Evolutionary conservation across 2,329 filamentous ascomycete species (phyloP).

Genomic region (Cytospora piceae): DNA sequence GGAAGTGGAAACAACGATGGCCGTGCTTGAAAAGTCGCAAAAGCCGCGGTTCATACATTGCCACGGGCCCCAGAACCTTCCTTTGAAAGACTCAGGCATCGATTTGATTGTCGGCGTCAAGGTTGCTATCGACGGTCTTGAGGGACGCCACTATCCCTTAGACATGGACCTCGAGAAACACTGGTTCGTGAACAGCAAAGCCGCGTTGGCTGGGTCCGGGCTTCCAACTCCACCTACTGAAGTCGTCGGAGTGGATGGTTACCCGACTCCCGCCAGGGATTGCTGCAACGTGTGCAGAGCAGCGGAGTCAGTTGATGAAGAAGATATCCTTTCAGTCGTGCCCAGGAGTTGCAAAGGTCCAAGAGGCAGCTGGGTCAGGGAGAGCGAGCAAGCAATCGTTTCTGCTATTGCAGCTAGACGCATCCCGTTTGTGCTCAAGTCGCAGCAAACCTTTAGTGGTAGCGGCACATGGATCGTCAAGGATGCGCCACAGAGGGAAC

Average conservation of each 20-base stretch:
- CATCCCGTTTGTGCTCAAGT: slow-evolving; percentile 44
- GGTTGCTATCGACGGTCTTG: slow-evolving; percentile 38
- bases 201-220: slow-evolving; percentile 40
- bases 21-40: slow-evolving; percentile 37
- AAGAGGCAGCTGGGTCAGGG: slow-evolving; percentile 38
- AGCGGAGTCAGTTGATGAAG: slow-evolving; percentile 4
- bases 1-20: slow-evolving; percentile 39
- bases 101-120: slow-evolving; percentile 37
- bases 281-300: slow-evolving; percentile 37
- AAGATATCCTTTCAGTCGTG: slow-evolving; percentile 33
- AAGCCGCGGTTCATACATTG: slow-evolving; percentile 41
- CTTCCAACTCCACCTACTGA: slow-evolving; percentile 40
- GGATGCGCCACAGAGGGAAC: background rate
- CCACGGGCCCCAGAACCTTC: slow-evolving; percentile 36
- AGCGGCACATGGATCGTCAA: background rate
- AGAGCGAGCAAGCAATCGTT: slow-evolving; percentile 37
- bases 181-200: slow-evolving; percentile 44
- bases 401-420: slow-evolving; percentile 33
- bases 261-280: slow-evolving; percentile 22
- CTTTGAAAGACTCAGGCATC: slow-evolving; percentile 31
- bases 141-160: slow-evolving; percentile 35
- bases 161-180: slow-evolving; percentile 39
- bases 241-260: slow-evolving; percentile 35
- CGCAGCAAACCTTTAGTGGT: slow-evolving; percentile 41
- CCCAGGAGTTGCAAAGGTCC: slow-evolving; percentile 36